These are phyloP conservation scores for Trichocomaceae sp. DNA, from an alignment of 2,329 filamentous ascomycete genomes.

Conservation along the genomic window DNA sequence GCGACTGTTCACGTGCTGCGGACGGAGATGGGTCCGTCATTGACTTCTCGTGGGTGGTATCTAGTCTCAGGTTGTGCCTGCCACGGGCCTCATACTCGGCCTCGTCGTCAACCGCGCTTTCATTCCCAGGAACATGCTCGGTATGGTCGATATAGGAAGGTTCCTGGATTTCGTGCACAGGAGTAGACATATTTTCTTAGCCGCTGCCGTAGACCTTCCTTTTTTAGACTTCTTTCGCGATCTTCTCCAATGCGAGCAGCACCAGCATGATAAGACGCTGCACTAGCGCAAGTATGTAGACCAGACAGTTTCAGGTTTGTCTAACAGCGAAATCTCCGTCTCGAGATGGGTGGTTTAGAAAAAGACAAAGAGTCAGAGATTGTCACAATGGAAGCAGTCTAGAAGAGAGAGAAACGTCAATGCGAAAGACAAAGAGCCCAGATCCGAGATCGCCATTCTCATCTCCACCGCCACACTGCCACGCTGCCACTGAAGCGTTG, in stretches of 20 bases:
- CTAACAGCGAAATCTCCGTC: too few relatives aligned
- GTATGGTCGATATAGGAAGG: neutral
- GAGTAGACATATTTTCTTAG: conserved; percentile 3
- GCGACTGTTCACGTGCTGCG: conserved; percentile 52
- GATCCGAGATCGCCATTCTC: neutral
- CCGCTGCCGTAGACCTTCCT: neutral
- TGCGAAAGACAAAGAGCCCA: neutral
- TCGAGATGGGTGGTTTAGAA: too few relatives aligned
- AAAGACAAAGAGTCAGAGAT: neutral
- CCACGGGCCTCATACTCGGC: neutral
- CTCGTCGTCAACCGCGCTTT: neutral
- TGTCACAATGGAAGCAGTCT: neutral
- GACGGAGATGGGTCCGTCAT: conserved; percentile 43
- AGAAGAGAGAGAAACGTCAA: neutral
- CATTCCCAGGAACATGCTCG: neutral
- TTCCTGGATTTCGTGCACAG: conserved; percentile 10
- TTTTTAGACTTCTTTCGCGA: neutral
- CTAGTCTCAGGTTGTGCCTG: neutral
- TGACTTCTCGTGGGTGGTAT: neutral
- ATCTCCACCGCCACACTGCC: neutral
- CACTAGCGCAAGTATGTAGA: too few relatives aligned
- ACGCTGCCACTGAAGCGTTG: neutral
- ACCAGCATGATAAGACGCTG: neutral
- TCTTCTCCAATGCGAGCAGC: neutral
- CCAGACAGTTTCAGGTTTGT: too few relatives aligned